Conservation (phyloP, 2,329 filamentous ascomycete species). For the Pestalotiopsis sp. region DNA sequence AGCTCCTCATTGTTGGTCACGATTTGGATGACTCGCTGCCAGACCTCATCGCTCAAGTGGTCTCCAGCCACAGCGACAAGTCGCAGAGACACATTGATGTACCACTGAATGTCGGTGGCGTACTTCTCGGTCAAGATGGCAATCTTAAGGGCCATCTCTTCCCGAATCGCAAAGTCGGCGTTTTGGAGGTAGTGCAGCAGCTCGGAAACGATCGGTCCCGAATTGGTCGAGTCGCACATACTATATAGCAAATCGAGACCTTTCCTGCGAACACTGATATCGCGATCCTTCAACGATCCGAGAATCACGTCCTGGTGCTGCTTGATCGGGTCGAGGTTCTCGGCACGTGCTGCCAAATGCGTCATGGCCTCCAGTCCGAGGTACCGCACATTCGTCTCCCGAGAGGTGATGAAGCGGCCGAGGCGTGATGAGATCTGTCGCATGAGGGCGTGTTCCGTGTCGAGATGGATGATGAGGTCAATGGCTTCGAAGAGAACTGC, state of each 20-base stretch:
- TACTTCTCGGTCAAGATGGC: slow-evolving; percentile 98
- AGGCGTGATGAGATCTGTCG: slow-evolving; percentile 90
- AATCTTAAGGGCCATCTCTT: slow-evolving; percentile 99
- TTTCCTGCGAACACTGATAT: slow-evolving; percentile 96
- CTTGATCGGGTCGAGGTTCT: slow-evolving; percentile 96
- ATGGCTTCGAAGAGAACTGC: slow-evolving; percentile 98
- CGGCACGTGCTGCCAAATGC: slow-evolving; percentile 89
- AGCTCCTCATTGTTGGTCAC: slow-evolving; percentile 99
- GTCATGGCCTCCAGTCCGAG: slow-evolving; percentile 97
- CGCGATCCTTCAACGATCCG: slow-evolving; percentile 88
- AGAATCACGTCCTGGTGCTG: slow-evolving; percentile 97
- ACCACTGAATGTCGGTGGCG: slow-evolving; percentile 98
- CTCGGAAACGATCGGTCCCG: slow-evolving; percentile 89
- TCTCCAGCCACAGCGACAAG: slow-evolving; percentile 96
- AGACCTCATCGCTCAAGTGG: slow-evolving; percentile 98
- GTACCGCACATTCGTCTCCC: slow-evolving; percentile 97
- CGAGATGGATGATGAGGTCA: slow-evolving; percentile 95
- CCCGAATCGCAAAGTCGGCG: slow-evolving; percentile 94
- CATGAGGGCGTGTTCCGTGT: slow-evolving; percentile 93
- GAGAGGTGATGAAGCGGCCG: slow-evolving; percentile 93
- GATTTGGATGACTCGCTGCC: slow-evolving; percentile 98
- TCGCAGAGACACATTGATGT: slow-evolving; percentile 94
- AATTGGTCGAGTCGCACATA: slow-evolving; percentile 98
- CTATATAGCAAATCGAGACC: slow-evolving; percentile 96
- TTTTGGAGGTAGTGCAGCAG: slow-evolving; percentile 93